Evolutionary conservation across 192 early-diverging fungal species (phyloP).

Genomic region (Gonapodya sp.): DNA sequence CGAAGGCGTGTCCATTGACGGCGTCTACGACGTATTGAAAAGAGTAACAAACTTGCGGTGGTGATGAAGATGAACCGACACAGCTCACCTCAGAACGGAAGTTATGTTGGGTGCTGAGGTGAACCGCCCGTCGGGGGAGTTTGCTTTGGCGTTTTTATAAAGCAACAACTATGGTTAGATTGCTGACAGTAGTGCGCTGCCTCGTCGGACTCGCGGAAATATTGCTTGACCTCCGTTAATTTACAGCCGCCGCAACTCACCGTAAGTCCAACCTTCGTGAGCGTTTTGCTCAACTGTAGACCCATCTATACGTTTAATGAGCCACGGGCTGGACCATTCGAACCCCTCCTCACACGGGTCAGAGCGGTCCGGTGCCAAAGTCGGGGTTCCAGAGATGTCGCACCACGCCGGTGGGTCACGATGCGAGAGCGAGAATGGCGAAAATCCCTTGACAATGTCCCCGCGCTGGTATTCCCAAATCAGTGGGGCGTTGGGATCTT

Average conservation of each 20-base stretch:
- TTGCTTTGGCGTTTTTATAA: no score
- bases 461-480: neutral
- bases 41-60: no score
- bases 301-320: neutral
- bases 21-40: no score
- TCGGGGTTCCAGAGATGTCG: neutral
- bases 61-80: neutral
- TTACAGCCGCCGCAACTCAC: no score
- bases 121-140: neutral
- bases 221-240: no score
- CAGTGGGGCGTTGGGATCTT: neutral
- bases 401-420: neutral
- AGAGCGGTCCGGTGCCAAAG: neutral
- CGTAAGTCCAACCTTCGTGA: neutral
- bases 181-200: no score
- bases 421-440: neutral
- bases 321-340: neutral
- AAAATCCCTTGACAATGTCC: neutral
- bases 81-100: neutral
- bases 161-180: no score
- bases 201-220: no score
- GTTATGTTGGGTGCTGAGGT: neutral
- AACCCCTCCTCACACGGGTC: neutral
- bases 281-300: neutral
- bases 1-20: neutral